A percentile compares a stretch with the other conserved stretches of the same genome.
These are phyloP conservation scores for Chaetoceros tenuissimus DNA, from an alignment of 108 stramenopile genomes.

Conservation along the genomic window DNA sequence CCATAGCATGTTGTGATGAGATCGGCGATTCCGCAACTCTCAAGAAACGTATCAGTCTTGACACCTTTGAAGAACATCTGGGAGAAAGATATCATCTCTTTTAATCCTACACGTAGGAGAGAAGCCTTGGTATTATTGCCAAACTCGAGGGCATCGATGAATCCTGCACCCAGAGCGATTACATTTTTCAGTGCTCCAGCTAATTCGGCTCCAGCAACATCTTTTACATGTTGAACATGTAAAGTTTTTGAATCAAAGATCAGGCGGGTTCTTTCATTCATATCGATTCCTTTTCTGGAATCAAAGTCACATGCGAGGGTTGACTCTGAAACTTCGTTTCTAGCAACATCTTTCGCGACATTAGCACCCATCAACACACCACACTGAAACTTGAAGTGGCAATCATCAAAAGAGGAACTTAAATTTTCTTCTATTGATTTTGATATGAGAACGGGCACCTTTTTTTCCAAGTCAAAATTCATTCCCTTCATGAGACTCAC, in stretches of 20 bases:
- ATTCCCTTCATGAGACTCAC: slow-evolving; percentile 37
- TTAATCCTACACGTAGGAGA: slow-evolving; percentile 49
- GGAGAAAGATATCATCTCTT: slow-evolving; percentile 60
- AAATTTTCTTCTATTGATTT: slow-evolving; percentile 26
- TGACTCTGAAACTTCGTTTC: slow-evolving; percentile 61
- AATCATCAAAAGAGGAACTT: slow-evolving; percentile 7
- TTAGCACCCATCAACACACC: slow-evolving; percentile 81
- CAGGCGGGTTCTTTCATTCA: slow-evolving; percentile 31
- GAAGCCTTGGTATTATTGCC: slow-evolving; percentile 80
- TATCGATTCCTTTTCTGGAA: slow-evolving; percentile 13
- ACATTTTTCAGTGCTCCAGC: slow-evolving; percentile 82
- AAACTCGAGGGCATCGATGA: slow-evolving; percentile 66
- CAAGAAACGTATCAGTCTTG: slow-evolving; percentile 44
- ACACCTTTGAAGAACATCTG: slow-evolving; percentile 32
- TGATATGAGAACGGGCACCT: slow-evolving; percentile 31
- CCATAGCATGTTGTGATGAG: slow-evolving; percentile 81
- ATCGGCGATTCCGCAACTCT: slow-evolving; percentile 75
- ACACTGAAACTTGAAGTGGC: slow-evolving; percentile 14
- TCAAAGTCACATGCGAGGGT: slow-evolving; percentile 59
- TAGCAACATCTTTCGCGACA: slow-evolving; percentile 68
- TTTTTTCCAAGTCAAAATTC: slow-evolving; percentile 24
- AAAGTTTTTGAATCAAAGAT: slow-evolving; percentile 43
- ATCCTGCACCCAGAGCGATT: slow-evolving; percentile 70
- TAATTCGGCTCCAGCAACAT: slow-evolving; percentile 59
- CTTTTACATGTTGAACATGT: slow-evolving; percentile 43